Evolutionary conservation across 73 alveolate species (phyloP), one percentile per base, ranked within the genome.

Genomic region (Paramecium pentaurelia): DNA sequence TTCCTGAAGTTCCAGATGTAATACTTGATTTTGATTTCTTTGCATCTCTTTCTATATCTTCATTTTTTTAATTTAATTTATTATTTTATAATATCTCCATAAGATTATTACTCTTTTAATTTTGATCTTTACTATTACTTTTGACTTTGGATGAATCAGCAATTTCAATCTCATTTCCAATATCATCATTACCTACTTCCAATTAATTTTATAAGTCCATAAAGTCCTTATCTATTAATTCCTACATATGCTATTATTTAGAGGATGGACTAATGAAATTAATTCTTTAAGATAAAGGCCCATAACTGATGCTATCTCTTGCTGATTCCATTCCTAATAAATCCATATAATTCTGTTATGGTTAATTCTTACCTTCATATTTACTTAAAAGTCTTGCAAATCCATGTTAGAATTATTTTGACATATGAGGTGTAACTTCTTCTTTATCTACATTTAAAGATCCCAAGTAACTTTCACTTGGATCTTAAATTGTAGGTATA

Each of bases 1-100:
- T 27, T 9, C 88, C 88, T 14, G 88, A 75, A 32, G 88, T 75
- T 75, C 88, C 88, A 75, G 58, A 36, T 2, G 58, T 47, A 45
- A 40, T 45, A 47, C 58, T 49, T 44, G 75, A 40, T 4, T 32
- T 49, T 18, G 49, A 32, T 27, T 80, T 42, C 20, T 47, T 42
- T 1, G 47, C 42, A 0, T 73, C 60, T 38, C 88, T 75, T 9
- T 37, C 68, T 12, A 22, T 0, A 5, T 37, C 49, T 34, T 37
- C 49, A 11, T 40, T 75, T 32, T 75, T 75, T 36, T 37, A 32
- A 40, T 75, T 22, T 11, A 75, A 34, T 37, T 22, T 54, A 18
- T 54, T 54, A 54, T 54, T 34, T 20, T 68, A 5, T 0, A 32
- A 16, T 16, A 32, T 68, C 12, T 68, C 49, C 14, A 68, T 34